Evolutionary conservation across 1,139 yeast genomes (phyloP).

Genomic region (Yamadazyma dushanensis): DNA sequence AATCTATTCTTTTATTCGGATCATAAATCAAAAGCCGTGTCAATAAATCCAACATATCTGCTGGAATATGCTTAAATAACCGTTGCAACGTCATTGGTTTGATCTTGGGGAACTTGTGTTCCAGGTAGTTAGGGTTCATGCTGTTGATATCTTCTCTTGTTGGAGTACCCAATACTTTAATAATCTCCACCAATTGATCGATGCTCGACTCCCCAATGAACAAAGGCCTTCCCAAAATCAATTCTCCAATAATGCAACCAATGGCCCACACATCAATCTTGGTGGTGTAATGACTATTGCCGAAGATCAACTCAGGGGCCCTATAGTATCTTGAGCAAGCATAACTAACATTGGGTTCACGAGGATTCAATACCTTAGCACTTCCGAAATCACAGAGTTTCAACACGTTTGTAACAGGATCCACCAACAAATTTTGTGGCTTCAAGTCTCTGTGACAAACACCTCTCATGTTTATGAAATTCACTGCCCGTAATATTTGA

Average conservation of each 20-base stretch:
- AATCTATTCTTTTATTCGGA: conserved; percentile 68
- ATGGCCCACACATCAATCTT: conserved; percentile 98
- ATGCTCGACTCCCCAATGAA: conserved; percentile 98
- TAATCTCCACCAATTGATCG: conserved; percentile 95
- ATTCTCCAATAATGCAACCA: conserved; percentile 97
- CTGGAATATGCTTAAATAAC: conserved; percentile 68
- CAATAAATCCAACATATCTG: conserved; percentile 64
- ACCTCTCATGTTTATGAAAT: conserved; percentile 88
- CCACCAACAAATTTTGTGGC: conserved; percentile 75
- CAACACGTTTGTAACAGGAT: conserved; percentile 62
- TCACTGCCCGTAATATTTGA: conserved; percentile 87
- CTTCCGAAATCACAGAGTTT: conserved; percentile 84
- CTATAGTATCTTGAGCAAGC: conserved; percentile 80
- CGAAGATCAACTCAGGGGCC: conserved; percentile 87
- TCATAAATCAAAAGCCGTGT: conserved; percentile 67
- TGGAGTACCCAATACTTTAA: conserved; percentile 96
- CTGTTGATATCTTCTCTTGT: conserved; percentile 86
- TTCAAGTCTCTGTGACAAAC: conserved; percentile 93
- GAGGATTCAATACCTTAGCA: conserved; percentile 72
- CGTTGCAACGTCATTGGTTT: conserved; percentile 87
- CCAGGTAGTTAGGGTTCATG: conserved; percentile 98
- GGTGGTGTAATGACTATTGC: conserved; percentile 91
- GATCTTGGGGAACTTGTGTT: conserved; percentile 94
- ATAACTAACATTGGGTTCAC: conserved; percentile 74
- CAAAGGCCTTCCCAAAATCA: conserved; percentile 90